Conservation (phyloP, 495 filamentous ascomycete species). For the Aspergillus cavernicola region DNA sequence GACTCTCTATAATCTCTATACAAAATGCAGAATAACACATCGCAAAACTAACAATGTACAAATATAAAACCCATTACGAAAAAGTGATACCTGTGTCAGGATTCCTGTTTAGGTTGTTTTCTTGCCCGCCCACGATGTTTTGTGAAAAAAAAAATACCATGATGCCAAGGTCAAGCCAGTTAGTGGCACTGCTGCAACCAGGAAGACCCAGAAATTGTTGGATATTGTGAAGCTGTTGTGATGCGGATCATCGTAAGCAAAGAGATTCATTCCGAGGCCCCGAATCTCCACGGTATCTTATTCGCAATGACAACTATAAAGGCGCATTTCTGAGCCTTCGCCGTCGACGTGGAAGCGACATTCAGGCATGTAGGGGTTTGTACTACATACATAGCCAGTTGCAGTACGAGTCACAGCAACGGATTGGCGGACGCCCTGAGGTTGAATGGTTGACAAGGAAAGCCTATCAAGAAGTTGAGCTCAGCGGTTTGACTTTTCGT, state of each 20-base stretch:
- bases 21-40: neutral
- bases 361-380: constrained; percentile 68
- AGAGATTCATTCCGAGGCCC: constrained; percentile 47
- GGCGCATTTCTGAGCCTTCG: constrained; percentile 58
- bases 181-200: constrained; percentile 24
- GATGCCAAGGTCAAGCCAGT: constrained; percentile 23
- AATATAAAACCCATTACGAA: neutral
- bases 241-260: constrained; percentile 16
- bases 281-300: constrained; percentile 60
- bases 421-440: constrained; percentile 1
- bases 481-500: constrained; percentile 1
- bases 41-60: too few relatives aligned
- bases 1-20: neutral
- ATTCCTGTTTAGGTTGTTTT: neutral
- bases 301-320: constrained; percentile 56
- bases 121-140: neutral
- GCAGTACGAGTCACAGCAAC: constrained; percentile 26
- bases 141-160: constrained; percentile 18
- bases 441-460: constrained; percentile 14
- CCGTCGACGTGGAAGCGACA: constrained; percentile 53
- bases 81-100: neutral
- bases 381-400: constrained; percentile 67
- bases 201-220: constrained; percentile 34
- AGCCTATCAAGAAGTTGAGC: constrained; percentile 14
- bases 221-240: constrained; percentile 20